Base-by-base conservation (phyloP, 2,329 filamentous ascomycete genomes). In the Orbilia brochopaga region DNA sequence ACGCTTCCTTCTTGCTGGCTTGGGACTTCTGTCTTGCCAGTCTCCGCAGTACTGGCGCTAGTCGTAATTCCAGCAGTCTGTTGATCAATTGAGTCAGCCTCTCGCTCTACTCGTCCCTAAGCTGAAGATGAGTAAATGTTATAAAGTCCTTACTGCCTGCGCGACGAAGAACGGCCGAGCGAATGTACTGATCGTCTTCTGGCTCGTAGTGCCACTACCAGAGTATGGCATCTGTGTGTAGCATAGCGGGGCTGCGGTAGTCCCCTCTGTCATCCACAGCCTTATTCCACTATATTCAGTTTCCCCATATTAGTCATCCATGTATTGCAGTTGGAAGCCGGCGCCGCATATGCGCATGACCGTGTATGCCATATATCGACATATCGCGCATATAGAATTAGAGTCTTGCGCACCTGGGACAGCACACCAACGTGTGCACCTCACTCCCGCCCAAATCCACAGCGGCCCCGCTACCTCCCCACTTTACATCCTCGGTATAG, bases 111-210 rank as follows among this genome's bases (percentile, higher is more conserved):
- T n/a, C n/a, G n/a, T n/a, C n/a, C n/a, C n/a, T n/a, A n/a, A n/a
- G n/a, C n/a, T n/a, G n/a, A n/a, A n/a, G n/a, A n/a, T n/a, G n/a
- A n/a, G n/a, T n/a, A n/a, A n/a, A 8, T 32, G 27, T 8, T 3
- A 4, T 32, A 8, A 8, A 4, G 27, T 32, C 8, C 27, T 8
- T 32, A 32, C 27, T 32, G 27, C 27, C n/a, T 44, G 60, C 1
- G 67, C 67, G 13, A 65, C 21, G 35, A 72, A 65, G 37, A 72
- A 61, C 50, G 67, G 60, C 15, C 67, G 40, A 11, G 67, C 67
- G 13, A 65, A 72, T 10, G 67, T 72, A n/a, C 54, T 72, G 7
- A 65, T 60, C 24, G 10, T 52, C 19, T 50, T 54, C 8, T 55
- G n/a, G 13, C 21, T 56, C 4, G 30, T n/a, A 15, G 48, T 23